Base-by-base conservation (phyloP, 768 basidiomycete genomes). In the Sarcodon aspratus region DNA sequence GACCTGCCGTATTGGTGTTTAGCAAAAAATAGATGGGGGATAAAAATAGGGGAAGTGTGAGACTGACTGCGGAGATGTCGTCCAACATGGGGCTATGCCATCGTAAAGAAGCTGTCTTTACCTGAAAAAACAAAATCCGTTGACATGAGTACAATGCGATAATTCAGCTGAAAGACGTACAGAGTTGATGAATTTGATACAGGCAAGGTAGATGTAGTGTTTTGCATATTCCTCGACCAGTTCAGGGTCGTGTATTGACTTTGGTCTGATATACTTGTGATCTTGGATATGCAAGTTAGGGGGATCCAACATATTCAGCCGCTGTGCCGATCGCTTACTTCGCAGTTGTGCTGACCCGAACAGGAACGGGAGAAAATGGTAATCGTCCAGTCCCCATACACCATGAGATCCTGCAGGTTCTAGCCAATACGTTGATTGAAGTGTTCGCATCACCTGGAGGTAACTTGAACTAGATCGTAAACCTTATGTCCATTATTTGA, bases 81-180 rank as follows among this genome's bases (percentile, higher is more conserved):
- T 97, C 91, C 7, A 99, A 77, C 95, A 99, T 98, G 1, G 95
- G 95, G 0, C 92, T 96, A 67, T 99, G 95, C 95, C 95, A 99
- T 46, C 92, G 76, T 0, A 98, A 72, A 0, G 93, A 93, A 0
- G 94, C 93, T 0, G 93, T 91, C 62, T 98, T 98, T 55, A 97
- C 90, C 89, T 94, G 52, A 10, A 27, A 31, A 15, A 31, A 44
- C 2, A 0, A 8, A 32, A 21, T 36, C 38, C 8, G 46, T 11
- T 11, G 33, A 10, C 15, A 36, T 6, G n/a, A 31, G 36, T 17
- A 11, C 21, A 10, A 12, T 15, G 45, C 3, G 34, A 27, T 36
- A 27, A n/a, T 27, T 27, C 21, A 3, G 21, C 21, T 27, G 5
- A 27, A 27, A 21, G 7, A 18, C 6, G 63, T 53, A 92, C 91